Evolutionary conservation across 2,329 filamentous ascomycete genomes (phyloP).

Genomic region (Alternaria hordeiaustralica): DNA sequence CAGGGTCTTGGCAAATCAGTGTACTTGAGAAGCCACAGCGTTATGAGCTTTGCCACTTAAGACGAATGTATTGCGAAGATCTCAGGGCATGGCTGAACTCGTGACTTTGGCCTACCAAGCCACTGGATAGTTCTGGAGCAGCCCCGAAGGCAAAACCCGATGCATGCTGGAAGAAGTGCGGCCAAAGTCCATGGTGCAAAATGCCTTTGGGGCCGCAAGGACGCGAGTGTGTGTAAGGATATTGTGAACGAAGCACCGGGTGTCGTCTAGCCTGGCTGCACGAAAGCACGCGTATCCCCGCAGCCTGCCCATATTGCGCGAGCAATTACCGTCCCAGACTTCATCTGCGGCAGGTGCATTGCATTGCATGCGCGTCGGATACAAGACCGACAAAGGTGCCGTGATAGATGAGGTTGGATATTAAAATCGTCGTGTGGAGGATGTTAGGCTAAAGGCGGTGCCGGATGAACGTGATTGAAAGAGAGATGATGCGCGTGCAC

Average conservation of each 20-base stretch:
- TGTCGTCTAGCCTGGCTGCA: slow-evolving; percentile 19
- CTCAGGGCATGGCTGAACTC: slow-evolving; percentile 15
- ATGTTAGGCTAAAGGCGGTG: slow-evolving; percentile 41
- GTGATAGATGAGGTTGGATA: slow-evolving; percentile 38
- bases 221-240: slow-evolving; percentile 15
- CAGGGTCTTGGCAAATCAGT: slow-evolving; percentile 34
- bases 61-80: slow-evolving; percentile 21
- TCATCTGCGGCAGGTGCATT: slow-evolving; percentile 29
- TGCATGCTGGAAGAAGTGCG: neutral
- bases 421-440: slow-evolving; percentile 33
- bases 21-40: slow-evolving; percentile 8
- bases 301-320: slow-evolving; percentile 29
- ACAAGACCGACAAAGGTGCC: slow-evolving; percentile 23
- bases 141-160: slow-evolving; percentile 15
- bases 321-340: slow-evolving; percentile 26
- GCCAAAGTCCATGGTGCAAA: neutral
- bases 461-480: slow-evolving; percentile 27
- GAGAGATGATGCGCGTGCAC: slow-evolving; percentile 31
- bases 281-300: slow-evolving; percentile 28
- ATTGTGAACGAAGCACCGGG: slow-evolving; percentile 35
- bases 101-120: slow-evolving; percentile 14
- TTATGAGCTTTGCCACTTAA: slow-evolving; percentile 31
- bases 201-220: neutral
- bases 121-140: slow-evolving; percentile 7
- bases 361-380: slow-evolving; percentile 22